Evolutionary conservation across 2,329 filamentous ascomycete species (phyloP), one percentile per base, ranked within the genome.

Genomic region (Cercospora nicotianae): DNA sequence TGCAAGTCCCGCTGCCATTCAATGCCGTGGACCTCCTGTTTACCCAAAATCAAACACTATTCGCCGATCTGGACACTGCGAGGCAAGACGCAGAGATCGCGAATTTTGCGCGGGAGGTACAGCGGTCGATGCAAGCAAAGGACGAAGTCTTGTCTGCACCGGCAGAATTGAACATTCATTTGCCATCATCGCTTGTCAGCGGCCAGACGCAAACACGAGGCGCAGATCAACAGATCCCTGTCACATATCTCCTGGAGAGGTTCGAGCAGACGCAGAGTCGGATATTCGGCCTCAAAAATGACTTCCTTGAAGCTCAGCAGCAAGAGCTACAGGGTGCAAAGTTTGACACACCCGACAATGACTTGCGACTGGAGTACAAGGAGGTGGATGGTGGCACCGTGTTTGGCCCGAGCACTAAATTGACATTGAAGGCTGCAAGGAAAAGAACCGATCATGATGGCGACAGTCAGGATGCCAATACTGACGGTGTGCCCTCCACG

Each of bases 211-310:
- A 51, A 10, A 20, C 3, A 13, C 18, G n/a, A 6, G 16, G 28
- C 23, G 23, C 33, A 20, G 20, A 58, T 10, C 26, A 66, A 61
- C 69, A 70, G 30, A 30, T 67, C 5, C 26, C 69, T 2, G 63
- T 74, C 16, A 62, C 63, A 16, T 77, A 78, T 60, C 26, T 75
- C 7, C 70, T 76, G 33, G 75, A 76, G 26, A 68, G 73, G 9
- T 73, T 77, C 39, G 75, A 76, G 70, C 73, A 75, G 39, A 67
- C 67, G 5, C 53, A 58, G 5, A 58, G 53, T 30, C 53, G 53
- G 26, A 28, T 5, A 16, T 58, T 58, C 30, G 13, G 9, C 12
- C 53, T 33, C 7, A 30, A 26, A 2, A 9, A n/a, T 33, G 12
- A 58, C 0, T 30, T 58, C 16, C 53, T 58, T 8, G 9, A 23